A percentile compares a stretch with the other conserved stretches of the same genome.
Conservation (phyloP, 805 yeast species). For the Yarrowia phangngaensis region DNA sequence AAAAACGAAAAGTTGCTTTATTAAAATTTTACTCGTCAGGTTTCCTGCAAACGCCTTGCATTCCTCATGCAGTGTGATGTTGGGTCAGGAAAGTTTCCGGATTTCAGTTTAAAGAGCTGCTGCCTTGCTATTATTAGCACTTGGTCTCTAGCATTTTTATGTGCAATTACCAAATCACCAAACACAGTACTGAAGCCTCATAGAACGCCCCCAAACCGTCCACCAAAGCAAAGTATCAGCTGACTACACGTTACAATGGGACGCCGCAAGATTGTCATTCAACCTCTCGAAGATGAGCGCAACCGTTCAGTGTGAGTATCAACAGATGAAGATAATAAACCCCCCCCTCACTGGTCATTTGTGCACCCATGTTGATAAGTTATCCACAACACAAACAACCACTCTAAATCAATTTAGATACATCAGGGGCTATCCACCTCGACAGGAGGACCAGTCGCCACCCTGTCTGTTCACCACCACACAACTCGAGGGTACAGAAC, state of each 20-base stretch:
- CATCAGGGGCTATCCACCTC: too few species aligned
- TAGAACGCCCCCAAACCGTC: not conserved
- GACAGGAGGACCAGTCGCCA: too few species aligned
- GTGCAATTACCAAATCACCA: conserved; percentile 19
- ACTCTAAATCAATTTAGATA: too few species aligned
- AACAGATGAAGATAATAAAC: not conserved
- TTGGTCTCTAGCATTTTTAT: conserved; percentile 11
- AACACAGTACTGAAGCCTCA: not conserved
- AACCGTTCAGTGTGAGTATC: conserved; percentile 49
- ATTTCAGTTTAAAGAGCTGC: conserved; percentile 24
- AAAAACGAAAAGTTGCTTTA: too few species aligned
- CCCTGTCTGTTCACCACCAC: too few species aligned
- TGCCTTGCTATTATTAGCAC: conserved; percentile 26
- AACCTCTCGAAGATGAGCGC: conserved; percentile 86
- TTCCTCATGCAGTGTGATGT: conserved; percentile 7
- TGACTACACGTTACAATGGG: conserved; percentile 60
- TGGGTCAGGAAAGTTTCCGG: conserved; percentile 19
- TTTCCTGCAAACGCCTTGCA: conserved; percentile 25
- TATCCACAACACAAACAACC: too few species aligned
- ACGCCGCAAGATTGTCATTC: conserved; percentile 89
- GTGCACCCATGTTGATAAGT: too few species aligned
- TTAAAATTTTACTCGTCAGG: conserved; percentile 4
- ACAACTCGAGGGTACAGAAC: too few species aligned
- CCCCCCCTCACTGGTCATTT: too few species aligned
- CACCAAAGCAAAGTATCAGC: not conserved